phyloP scores from a whole-genome alignment of 2,329 filamentous ascomycete genomes.

The Gyromitra esculenta region DNA sequence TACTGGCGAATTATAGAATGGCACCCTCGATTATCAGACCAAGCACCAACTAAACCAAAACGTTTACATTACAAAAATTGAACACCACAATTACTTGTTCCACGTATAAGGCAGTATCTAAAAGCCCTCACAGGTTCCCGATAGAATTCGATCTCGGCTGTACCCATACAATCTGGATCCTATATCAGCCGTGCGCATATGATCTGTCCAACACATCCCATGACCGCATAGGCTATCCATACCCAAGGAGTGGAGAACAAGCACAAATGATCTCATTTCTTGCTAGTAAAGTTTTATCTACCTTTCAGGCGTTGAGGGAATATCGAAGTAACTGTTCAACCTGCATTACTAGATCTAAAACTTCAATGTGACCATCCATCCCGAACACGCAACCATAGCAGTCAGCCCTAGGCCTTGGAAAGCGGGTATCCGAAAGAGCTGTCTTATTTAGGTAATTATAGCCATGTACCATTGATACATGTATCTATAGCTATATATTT shows the following conservation, averaged over 20 bases:
- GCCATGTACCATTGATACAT: neutral
- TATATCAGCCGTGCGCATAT: neutral
- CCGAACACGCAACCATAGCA: neutral
- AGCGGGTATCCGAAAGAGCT: constrained; percentile 7
- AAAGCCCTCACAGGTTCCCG: neutral
- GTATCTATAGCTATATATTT: neutral
- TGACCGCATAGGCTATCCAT: neutral
- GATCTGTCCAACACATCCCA: constrained; percentile 10
- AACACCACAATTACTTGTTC: neutral
- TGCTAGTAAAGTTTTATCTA: neutral
- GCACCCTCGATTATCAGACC: neutral
- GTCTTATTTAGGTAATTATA: neutral
- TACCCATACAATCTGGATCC: neutral
- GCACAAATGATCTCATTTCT: too few species aligned
- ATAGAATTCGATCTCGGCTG: neutral
- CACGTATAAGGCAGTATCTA: neutral
- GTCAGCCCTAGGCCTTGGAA: neutral
- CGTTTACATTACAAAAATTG: neutral
- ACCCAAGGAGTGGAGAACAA: neutral
- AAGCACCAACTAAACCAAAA: neutral
- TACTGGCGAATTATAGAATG: neutral
- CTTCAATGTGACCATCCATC: neutral
- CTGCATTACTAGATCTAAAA: constrained; percentile 1
- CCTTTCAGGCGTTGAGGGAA: constrained; percentile 9
- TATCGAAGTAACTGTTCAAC: neutral